These are phyloP conservation scores for Leccinum colubrinum DNA, from an alignment of 1,284 basidiomycete genomes.

Conservation along the genomic window DNA sequence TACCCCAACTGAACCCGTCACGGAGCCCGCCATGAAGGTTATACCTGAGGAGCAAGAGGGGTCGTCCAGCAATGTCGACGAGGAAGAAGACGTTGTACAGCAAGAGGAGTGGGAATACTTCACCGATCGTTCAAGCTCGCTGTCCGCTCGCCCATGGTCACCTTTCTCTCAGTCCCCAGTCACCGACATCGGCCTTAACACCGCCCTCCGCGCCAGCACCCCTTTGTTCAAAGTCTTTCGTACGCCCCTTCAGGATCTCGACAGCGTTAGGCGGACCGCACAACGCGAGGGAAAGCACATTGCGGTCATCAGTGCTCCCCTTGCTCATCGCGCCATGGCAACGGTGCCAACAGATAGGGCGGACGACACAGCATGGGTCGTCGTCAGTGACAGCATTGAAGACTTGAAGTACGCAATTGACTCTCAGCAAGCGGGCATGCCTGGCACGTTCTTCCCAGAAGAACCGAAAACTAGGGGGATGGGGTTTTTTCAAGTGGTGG, in stretches of 20 bases:
- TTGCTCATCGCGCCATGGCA: slow-evolving; percentile 22
- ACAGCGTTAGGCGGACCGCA: slow-evolving; percentile 22
- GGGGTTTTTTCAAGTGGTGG: slow-evolving; percentile 31
- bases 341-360: slow-evolving; percentile 18
- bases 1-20: slow-evolving; percentile 31
- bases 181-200: slow-evolving; percentile 24
- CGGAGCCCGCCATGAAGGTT: slow-evolving; percentile 15
- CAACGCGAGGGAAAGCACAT: slow-evolving; percentile 33
- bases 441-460: slow-evolving; percentile 29
- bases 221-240: slow-evolving; percentile 36
- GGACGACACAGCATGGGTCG: slow-evolving; percentile 30
- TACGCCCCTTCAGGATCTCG: slow-evolving; percentile 30
- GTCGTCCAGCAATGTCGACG: slow-evolving; percentile 8
- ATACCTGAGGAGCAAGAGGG: slow-evolving; percentile 16
- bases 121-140: slow-evolving; percentile 18
- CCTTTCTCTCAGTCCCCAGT: slow-evolving; percentile 28
- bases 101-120: slow-evolving; percentile 14
- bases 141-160: slow-evolving; percentile 25
- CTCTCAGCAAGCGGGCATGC: slow-evolving; percentile 32
- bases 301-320: slow-evolving; percentile 27
- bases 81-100: slow-evolving; percentile 10
- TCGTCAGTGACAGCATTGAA: slow-evolving; percentile 34
- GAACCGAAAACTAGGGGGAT: slow-evolving; percentile 16
- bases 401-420: slow-evolving; percentile 33
- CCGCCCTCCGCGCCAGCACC: slow-evolving; percentile 31